These are phyloP conservation scores for Aspergillus sparsus DNA, from an alignment of 495 filamentous ascomycete species.

Conservation along the genomic window DNA sequence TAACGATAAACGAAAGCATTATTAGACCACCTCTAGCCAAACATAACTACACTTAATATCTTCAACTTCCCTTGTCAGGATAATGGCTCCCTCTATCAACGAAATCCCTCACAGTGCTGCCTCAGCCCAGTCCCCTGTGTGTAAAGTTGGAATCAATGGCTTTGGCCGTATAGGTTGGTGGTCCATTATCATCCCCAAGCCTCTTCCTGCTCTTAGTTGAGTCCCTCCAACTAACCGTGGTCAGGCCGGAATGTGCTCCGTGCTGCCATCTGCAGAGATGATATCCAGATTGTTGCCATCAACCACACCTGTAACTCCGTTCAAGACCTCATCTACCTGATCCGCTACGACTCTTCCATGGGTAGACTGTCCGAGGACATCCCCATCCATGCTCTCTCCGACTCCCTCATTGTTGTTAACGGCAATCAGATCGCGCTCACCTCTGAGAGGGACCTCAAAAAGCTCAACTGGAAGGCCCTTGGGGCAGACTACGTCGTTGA, in stretches of 20 bases:
- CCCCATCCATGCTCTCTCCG: constrained; percentile 32
- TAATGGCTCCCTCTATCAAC: constrained; percentile 35
- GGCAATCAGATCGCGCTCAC: constrained; percentile 33
- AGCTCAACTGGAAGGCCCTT: constrained; percentile 35
- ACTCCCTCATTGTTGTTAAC: constrained; percentile 30
- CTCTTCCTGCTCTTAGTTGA: background rate
- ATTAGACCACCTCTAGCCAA: too few species aligned
- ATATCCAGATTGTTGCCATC: constrained; percentile 38
- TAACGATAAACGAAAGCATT: too few species aligned
- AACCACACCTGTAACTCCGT: constrained; percentile 40
- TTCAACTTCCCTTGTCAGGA: background rate
- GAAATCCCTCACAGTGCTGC: constrained; percentile 22
- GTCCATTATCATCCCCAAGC: background rate
- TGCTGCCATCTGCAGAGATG: constrained; percentile 33
- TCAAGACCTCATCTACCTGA: constrained; percentile 40
- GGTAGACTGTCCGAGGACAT: constrained; percentile 31
- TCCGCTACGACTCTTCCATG: constrained; percentile 43
- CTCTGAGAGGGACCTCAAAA: constrained; percentile 38
- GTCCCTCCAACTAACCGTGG: background rate
- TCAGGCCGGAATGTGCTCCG: constrained; percentile 41
- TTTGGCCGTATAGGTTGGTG: constrained; percentile 37
- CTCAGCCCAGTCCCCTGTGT: constrained; percentile 17
- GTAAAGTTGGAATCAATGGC: constrained; percentile 38
- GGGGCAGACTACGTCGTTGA: constrained; percentile 40
- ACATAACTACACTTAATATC: too few species aligned